phyloP scores from a whole-genome alignment of 768 basidiomycete genomes.

The Boletales sp. region DNA sequence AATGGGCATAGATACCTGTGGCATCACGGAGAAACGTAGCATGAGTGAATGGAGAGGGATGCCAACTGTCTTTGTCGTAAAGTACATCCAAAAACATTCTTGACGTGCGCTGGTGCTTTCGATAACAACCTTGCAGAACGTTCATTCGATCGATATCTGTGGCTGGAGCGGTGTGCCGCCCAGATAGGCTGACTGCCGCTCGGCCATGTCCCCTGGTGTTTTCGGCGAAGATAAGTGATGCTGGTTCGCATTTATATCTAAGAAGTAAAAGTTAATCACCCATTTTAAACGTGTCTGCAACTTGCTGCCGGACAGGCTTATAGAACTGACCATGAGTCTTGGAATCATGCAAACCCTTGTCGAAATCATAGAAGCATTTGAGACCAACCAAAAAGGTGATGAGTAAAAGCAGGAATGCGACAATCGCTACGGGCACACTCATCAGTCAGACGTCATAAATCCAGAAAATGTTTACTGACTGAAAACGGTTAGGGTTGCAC shows the following conservation, averaged over 20 bases:
- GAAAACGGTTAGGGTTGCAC: slow-evolving; percentile 77
- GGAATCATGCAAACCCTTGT: slow-evolving; percentile 68
- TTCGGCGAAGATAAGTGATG: slow-evolving; percentile 39
- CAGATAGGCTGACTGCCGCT: slow-evolving; percentile 46
- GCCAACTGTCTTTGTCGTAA: background rate
- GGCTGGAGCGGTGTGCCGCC: slow-evolving; percentile 45
- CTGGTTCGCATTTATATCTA: slow-evolving; percentile 48
- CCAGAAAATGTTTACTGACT: slow-evolving; percentile 44
- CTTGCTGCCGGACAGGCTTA: slow-evolving; percentile 28
- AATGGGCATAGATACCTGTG: slow-evolving; percentile 6
- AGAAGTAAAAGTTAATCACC: slow-evolving; percentile 31
- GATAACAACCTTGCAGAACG: background rate
- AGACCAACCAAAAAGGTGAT: slow-evolving; percentile 74
- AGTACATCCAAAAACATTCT: slow-evolving; percentile 5
- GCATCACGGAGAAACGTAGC: background rate
- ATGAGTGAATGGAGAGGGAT: background rate
- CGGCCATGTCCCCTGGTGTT: slow-evolving; percentile 42
- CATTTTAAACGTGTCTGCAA: slow-evolving; percentile 23
- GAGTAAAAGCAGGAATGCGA: slow-evolving; percentile 71
- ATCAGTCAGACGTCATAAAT: background rate
- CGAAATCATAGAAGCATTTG: slow-evolving; percentile 79
- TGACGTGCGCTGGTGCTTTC: background rate
- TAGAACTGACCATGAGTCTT: slow-evolving; percentile 70
- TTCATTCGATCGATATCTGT: slow-evolving; percentile 77
- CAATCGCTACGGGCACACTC: slow-evolving; percentile 48